These are phyloP conservation scores for Linum usitatissimum DNA, from an alignment of 345 rosid species.

Conservation along the genomic window DNA sequence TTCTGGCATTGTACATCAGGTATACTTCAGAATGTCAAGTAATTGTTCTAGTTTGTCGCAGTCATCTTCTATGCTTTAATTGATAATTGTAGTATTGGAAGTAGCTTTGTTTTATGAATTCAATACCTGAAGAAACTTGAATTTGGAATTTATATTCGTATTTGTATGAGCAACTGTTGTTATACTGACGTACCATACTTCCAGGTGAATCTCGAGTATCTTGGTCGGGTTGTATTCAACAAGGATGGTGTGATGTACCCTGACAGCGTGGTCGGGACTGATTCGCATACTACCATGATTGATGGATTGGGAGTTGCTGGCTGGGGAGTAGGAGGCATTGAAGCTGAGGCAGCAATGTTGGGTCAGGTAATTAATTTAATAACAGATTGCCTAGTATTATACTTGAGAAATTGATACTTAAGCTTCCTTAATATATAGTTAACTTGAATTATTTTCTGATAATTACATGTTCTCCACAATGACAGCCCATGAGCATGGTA, in stretches of 20 bases:
- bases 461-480: not conserved
- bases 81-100: not conserved
- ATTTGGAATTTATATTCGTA: not conserved
- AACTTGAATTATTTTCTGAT: not conserved
- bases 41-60: not conserved
- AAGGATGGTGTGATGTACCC: conserved; percentile 67
- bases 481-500: conserved; percentile 99
- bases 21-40: conserved; percentile 17
- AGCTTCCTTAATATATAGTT: not conserved
- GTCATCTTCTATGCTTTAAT: too few species aligned
- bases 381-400: not conserved
- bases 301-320: conserved; percentile 99
- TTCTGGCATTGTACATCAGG: conserved; percentile 99
- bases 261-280: conserved; percentile 98
- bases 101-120: not conserved
- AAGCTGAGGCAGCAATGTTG: conserved; percentile 98
- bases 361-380: conserved; percentile 58
- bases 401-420: not conserved
- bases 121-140: not conserved
- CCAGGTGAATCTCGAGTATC: conserved; percentile 95
- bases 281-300: conserved; percentile 98
- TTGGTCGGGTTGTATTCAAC: conserved; percentile 96
- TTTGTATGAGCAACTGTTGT: not conserved
- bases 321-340: conserved; percentile 99
- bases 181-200: conserved; percentile 16